Base-by-base conservation (phyloP, 768 basidiomycete species). In the Phylloporus rhodoxanthus region DNA sequence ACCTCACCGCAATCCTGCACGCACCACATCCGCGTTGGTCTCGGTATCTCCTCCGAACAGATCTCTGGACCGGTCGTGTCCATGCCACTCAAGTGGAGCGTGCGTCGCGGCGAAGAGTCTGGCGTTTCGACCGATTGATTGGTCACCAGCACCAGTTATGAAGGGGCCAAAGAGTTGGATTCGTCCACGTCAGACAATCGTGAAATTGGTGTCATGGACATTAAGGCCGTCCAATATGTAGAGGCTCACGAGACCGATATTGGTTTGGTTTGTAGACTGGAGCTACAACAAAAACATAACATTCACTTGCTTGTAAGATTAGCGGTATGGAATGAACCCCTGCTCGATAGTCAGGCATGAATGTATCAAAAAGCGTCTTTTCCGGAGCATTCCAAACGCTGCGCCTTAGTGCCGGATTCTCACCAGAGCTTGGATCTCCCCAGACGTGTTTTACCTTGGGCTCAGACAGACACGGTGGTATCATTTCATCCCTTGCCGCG, bases 21-120 rank as follows among this genome's bases (percentile, higher is more conserved):
- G 70, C 5, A 70, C 70, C 57, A 62, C 38, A 64, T 69, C 23
- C 64, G 69, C 11, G 69, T 69, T 2, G 60, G 54, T 17, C 58
- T 69, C 14, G 68, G 68, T 8, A 48, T 66, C 19, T 66, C 64
- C 8, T 51, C 64, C 17, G 64, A 67, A 30, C 45, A 67, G 3
- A 26, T 51, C 5, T 47, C 55, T 20, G 52, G 34, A 28, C 21
- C 33, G 15, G 45, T 44, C 40, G n/a, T 25, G 23, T 61, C 63
- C 41, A 66, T 59, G 1, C 52, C 47, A 23, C 54, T 68, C 15
- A 60, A 55, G 8, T 66, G 64, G 64, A 33, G 52, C 5, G 45
- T 45, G 8, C 57, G 45, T 8, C 57, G 21, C n/a, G 42, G 26
- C 8, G 52, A 53, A 14, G 42, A 56, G 1, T 53, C 43, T 3